These are phyloP conservation scores for Scutellaria baicalensis DNA, from an alignment of 257 asterid species.

Conservation along the genomic window DNA sequence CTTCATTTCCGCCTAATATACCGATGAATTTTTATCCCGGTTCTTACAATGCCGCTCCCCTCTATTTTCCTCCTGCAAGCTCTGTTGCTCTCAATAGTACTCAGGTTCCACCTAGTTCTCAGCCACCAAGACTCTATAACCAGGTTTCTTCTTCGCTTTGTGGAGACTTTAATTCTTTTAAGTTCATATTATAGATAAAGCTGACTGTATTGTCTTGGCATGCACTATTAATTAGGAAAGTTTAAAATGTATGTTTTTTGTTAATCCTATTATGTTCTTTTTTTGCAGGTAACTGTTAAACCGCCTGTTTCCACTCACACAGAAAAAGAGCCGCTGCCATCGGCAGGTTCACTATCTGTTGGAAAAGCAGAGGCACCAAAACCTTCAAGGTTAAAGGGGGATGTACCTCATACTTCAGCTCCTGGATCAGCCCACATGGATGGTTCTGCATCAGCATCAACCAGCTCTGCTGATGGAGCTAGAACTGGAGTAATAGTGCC, in stretches of 20 bases:
- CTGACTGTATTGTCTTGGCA: neutral
- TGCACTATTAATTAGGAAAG: neutral
- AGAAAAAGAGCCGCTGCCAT: slow-evolving; percentile 41
- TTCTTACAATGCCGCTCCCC: slow-evolving; percentile 21
- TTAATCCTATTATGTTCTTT: neutral
- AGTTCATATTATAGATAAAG: too few species aligned
- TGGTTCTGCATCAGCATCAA: slow-evolving; percentile 14
- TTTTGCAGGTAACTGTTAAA: slow-evolving; percentile 64
- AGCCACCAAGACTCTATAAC: slow-evolving; percentile 47
- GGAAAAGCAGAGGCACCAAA: slow-evolving; percentile 36
- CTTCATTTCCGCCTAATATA: slow-evolving; percentile 55
- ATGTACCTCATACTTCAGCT: slow-evolving; percentile 10
- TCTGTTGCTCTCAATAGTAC: slow-evolving; percentile 46
- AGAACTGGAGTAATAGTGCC: slow-evolving; percentile 18
- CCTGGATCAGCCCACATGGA: slow-evolving; percentile 24
- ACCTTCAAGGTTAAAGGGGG: slow-evolving; percentile 29
- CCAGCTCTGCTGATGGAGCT: slow-evolving; percentile 19
- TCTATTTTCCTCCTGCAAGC: slow-evolving; percentile 39
- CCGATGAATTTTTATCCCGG: slow-evolving; percentile 43
- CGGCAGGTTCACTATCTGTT: slow-evolving; percentile 30
- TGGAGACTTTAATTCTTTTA: neutral
- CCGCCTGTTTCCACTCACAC: slow-evolving; percentile 45
- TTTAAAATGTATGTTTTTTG: neutral
- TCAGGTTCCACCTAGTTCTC: slow-evolving; percentile 50
- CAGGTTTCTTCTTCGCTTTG: slow-evolving; percentile 47